Evolutionary conservation across 2,329 filamentous ascomycete genomes (phyloP).

Genomic region (Juglanconis sp.): DNA sequence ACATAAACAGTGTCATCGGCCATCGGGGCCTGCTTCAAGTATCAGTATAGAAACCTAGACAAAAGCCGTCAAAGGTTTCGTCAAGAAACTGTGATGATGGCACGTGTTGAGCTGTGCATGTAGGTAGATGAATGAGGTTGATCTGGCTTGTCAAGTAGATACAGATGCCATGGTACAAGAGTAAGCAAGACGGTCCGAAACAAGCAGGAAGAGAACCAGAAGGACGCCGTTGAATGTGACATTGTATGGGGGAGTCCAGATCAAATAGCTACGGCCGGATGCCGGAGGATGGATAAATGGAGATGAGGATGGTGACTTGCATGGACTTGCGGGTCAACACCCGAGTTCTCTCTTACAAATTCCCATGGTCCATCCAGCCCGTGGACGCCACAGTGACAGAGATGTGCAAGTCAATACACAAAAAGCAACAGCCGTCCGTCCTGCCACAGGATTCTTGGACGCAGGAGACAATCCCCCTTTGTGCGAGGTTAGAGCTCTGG

Average conservation of each 20-base stretch:
- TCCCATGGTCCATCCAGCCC: too few species aligned
- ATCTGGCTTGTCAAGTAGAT: not conserved
- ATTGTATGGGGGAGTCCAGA: not conserved
- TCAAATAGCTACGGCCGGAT: not conserved
- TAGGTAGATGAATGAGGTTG: too few species aligned
- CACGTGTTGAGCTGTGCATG: not conserved
- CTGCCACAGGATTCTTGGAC: too few species aligned
- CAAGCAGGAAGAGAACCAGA: not conserved
- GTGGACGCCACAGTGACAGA: too few species aligned
- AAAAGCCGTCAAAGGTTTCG: not conserved
- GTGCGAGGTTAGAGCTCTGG: too few species aligned
- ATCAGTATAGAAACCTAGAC: not conserved
- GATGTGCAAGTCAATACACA: too few species aligned
- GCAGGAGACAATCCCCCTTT: too few species aligned
- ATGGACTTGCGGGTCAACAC: not conserved
- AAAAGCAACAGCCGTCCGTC: too few species aligned
- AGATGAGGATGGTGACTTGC: not conserved
- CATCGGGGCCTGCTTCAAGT: constrained; percentile 26
- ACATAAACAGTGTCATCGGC: constrained; percentile 29
- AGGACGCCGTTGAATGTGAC: not conserved
- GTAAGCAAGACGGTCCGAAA: not conserved
- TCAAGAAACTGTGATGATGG: not conserved
- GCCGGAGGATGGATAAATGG: not conserved
- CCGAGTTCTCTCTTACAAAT: too few species aligned
- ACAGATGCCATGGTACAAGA: not conserved